Base-by-base conservation (phyloP, 768 basidiomycete genomes). In the Podaxis pistillaris region DNA sequence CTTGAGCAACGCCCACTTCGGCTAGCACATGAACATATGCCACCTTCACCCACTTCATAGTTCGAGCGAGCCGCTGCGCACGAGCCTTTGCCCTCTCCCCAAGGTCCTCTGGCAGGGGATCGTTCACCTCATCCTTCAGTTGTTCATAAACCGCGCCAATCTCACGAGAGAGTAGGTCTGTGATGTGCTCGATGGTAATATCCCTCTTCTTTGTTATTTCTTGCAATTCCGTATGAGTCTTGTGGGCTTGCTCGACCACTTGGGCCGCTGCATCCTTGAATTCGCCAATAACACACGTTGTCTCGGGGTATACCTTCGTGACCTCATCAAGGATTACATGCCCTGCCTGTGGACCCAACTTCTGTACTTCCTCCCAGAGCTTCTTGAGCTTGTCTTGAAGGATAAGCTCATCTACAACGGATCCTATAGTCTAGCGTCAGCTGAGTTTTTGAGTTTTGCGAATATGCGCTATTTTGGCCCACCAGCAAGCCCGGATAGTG, bases 101-200 rank as follows among this genome's bases (percentile, higher is more conserved):
- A 33, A 17, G 55, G 17, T 62, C 58, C 28, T 64, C 63, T 0
- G 63, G 63, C 0, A 64, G 41, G 13, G 66, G 66, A 4, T 64
- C 58, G 26, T 60, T n/a, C 53, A 67, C 49, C 33, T 63, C 60
- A 12, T 60, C 52, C 37, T 59, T 50, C 15, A 65, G 37, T 12
- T 37, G 41, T 28, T 66, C 37, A 19, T 40, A 37, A 24, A 62
- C 47, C 0, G 41, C 7, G 6, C 1, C 56, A 6, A 63, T 19
- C 33, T 53, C 63, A 3, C 22, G 33, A 40, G 62, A 52, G 24
- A 67, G 41, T 2, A 30, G 4, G 1, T 59, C 49, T 7, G 55
- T 12, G 11, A 63, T 5, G 6, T 46, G 40, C 9, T 52, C 59
- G 2, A 61, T 47, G 9, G 63, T 56, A 24, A 56, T 38, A 8